These are phyloP conservation scores for Aspergillus intermedius DNA, from an alignment of 2,329 filamentous ascomycete genomes.

Conservation along the genomic window DNA sequence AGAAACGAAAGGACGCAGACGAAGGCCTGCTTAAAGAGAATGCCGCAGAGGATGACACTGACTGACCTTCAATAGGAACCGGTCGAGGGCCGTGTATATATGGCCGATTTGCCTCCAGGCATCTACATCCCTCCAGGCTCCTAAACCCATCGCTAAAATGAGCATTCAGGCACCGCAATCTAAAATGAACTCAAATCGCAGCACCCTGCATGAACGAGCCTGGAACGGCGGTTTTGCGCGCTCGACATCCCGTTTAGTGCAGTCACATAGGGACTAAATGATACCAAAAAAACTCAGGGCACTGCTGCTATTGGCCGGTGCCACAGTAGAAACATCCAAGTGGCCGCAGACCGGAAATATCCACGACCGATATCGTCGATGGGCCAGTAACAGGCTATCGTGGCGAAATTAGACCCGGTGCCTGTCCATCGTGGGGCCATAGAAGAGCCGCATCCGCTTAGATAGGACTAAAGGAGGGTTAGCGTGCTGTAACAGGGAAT, in stretches of 20 bases:
- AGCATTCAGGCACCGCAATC: not conserved
- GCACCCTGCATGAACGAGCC: not conserved
- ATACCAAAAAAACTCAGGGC: not conserved
- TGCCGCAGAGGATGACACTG: conserved; percentile 1
- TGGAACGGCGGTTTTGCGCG: not conserved
- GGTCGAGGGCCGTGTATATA: too few species aligned
- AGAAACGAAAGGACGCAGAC: conserved; percentile 54
- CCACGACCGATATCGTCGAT: not conserved
- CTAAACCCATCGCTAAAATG: not conserved
- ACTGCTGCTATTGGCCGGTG: not conserved
- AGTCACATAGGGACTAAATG: not conserved
- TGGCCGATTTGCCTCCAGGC: not conserved
- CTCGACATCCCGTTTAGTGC: not conserved
- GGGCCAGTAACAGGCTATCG: not conserved
- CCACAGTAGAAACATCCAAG: not conserved
- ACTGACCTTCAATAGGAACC: not conserved
- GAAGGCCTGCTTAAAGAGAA: conserved; percentile 25
- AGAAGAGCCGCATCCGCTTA: conserved; percentile 1
- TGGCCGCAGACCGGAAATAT: not conserved
- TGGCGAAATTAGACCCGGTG: not conserved
- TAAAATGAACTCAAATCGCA: not conserved
- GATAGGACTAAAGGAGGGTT: too few species aligned
- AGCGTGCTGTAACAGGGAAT: too few species aligned
- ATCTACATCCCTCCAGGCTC: not conserved
- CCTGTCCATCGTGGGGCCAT: not conserved